Evolutionary conservation across 192 early-diverging fungal genomes (phyloP).

Genomic region (Pilobolus umbonatus): DNA sequence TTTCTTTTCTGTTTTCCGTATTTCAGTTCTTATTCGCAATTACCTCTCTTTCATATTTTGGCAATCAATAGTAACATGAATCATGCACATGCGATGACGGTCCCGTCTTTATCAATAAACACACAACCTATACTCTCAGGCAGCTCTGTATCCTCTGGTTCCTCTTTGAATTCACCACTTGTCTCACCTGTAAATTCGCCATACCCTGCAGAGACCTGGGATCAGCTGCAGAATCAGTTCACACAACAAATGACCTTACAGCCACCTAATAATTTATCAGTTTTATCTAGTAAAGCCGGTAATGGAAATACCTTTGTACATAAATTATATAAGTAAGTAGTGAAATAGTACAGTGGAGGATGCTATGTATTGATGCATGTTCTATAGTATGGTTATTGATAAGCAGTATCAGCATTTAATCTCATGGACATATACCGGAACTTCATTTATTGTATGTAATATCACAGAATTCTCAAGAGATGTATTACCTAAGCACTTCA

Average conservation of each 20-base stretch:
- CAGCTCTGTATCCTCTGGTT: constrained; percentile 17
- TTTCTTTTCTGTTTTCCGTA: neutral
- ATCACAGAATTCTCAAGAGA: constrained; percentile 84
- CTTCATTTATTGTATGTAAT: constrained; percentile 87
- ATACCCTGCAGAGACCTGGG: constrained; percentile 16
- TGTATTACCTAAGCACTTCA: constrained; percentile 88
- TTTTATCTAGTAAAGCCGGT: neutral
- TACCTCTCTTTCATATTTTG: neutral
- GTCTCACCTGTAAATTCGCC: constrained; percentile 8
- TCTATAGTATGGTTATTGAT: constrained; percentile 77
- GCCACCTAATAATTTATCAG: neutral
- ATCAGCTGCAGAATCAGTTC: constrained; percentile 20
- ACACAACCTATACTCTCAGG: constrained; percentile 1
- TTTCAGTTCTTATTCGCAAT: neutral
- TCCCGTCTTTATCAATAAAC: constrained; percentile 3
- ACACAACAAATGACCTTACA: constrained; percentile 22
- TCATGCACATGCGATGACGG: neutral
- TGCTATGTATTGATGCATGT: neutral
- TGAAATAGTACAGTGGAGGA: neutral
- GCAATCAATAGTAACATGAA: neutral
- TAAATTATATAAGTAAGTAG: constrained; percentile 45
- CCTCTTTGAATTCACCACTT: constrained; percentile 18
- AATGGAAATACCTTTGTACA: constrained; percentile 47
- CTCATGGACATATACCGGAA: constrained; percentile 81
- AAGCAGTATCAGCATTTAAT: constrained; percentile 83